phyloP scores from a whole-genome alignment of 2,329 filamentous ascomycete species.

The Stromatinia cepivora region DNA sequence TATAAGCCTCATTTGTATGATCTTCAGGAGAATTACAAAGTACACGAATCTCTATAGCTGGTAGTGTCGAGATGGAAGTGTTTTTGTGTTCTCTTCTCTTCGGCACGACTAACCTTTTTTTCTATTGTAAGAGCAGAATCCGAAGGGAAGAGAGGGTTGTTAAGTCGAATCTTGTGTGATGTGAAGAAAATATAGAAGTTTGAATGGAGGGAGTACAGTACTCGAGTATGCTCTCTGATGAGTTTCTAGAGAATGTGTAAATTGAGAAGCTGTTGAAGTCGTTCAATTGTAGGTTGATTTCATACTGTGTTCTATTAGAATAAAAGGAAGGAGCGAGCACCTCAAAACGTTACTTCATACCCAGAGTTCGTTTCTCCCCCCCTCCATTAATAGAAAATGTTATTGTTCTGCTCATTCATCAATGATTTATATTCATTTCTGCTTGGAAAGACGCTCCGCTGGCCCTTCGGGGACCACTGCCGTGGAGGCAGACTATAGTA shows the following conservation, averaged over 20 bases:
- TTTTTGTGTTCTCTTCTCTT: background rate
- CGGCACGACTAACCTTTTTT: background rate
- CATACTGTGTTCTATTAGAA: too few relatives aligned
- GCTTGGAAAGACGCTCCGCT: background rate
- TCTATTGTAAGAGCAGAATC: too few relatives aligned
- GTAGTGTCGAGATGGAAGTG: background rate
- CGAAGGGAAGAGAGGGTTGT: background rate
- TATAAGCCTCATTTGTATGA: background rate
- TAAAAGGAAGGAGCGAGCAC: too few relatives aligned
- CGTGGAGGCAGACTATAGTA: constrained; percentile 4
- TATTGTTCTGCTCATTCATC: too few relatives aligned
- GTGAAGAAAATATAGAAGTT: background rate
- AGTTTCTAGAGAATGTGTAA: background rate
- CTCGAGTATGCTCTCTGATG: background rate
- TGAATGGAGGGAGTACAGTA: background rate
- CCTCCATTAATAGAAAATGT: too few relatives aligned
- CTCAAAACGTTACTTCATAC: too few relatives aligned
- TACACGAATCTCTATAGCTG: too few relatives aligned
- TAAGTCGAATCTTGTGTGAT: background rate
- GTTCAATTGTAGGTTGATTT: background rate
- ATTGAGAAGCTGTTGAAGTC: background rate
- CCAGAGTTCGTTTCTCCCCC: too few relatives aligned
- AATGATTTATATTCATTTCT: background rate
- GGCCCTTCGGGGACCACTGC: background rate
- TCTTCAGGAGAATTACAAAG: background rate